phyloP scores from a whole-genome alignment of 768 basidiomycete species.

The Suillus alpinus region DNA sequence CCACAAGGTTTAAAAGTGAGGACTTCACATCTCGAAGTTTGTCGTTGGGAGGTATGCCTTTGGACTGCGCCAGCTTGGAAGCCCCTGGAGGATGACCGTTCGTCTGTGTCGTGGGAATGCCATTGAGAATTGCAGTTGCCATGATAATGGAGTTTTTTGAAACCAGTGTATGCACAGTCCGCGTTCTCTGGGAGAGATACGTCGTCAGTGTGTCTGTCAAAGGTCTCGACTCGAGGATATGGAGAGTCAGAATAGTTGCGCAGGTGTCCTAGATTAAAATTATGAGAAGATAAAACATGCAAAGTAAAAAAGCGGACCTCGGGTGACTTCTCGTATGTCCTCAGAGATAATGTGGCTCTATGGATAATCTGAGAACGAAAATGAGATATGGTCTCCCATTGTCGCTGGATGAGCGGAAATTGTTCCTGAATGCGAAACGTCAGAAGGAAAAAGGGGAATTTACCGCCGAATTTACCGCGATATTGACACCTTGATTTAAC shows the following conservation, averaged over 20 bases:
- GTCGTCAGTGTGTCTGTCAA: constrained; percentile 68
- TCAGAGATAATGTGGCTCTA: constrained; percentile 79
- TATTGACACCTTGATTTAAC: constrained; percentile 58
- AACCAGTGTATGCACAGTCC: constrained; percentile 49
- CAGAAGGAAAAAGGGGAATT: not conserved
- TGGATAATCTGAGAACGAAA: constrained; percentile 89
- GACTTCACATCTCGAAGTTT: constrained; percentile 53
- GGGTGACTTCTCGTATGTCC: constrained; percentile 51
- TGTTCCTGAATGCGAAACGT: constrained; percentile 54
- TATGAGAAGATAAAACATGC: not conserved
- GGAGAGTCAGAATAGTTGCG: constrained; percentile 76
- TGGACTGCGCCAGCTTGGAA: constrained; percentile 5
- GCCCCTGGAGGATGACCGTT: constrained; percentile 36
- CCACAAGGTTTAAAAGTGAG: constrained; percentile 48
- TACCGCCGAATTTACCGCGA: constrained; percentile 44
- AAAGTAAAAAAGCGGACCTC: constrained; percentile 39
- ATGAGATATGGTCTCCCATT: constrained; percentile 88
- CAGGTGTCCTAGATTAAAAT: constrained; percentile 56
- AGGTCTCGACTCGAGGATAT: constrained; percentile 86
- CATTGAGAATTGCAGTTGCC: constrained; percentile 26
- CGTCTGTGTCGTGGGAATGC: constrained; percentile 22
- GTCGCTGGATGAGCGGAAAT: constrained; percentile 85
- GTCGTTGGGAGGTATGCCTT: constrained; percentile 26
- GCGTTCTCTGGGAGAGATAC: constrained; percentile 69
- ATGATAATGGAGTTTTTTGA: constrained; percentile 21